Evolutionary conservation across 306 rosid species (phyloP).

Genomic region (Quercus rubra): DNA sequence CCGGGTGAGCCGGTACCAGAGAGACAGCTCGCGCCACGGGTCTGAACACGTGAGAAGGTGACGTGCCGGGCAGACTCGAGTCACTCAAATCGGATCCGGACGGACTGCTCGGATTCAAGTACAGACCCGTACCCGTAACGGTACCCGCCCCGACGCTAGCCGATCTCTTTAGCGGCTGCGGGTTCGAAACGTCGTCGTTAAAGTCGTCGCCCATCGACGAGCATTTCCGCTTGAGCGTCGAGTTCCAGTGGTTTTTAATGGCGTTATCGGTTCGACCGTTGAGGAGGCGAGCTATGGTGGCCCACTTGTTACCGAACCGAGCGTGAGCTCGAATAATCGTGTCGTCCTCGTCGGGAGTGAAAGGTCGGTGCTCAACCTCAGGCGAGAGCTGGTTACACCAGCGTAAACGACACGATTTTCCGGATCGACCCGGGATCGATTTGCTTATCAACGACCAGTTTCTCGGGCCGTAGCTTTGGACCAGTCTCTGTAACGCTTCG

Average conservation of each 20-base stretch:
- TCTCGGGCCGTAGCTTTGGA: conserved; percentile 56
- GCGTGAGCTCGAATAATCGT: conserved; percentile 59
- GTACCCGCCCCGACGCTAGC: conserved; percentile 58
- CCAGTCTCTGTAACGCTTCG: conserved; percentile 54
- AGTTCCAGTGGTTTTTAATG: conserved; percentile 88
- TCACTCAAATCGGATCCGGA: conserved; percentile 80
- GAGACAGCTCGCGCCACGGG: conserved; percentile 18
- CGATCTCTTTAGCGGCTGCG: conserved; percentile 56
- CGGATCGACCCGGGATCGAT: conserved; percentile 79
- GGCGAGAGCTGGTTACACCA: conserved; percentile 97
- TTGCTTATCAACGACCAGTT: conserved; percentile 85
- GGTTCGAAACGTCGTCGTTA: conserved; percentile 24
- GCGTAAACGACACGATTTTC: conserved; percentile 78
- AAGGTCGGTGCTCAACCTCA: conserved; percentile 69
- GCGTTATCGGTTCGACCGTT: conserved; percentile 92
- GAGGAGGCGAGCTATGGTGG: conserved; percentile 72
- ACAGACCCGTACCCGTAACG: conserved; percentile 10
- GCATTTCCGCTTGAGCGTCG: conserved; percentile 78
- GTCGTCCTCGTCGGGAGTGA: conserved; percentile 64
- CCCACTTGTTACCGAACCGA: conserved; percentile 77
- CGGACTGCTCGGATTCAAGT: conserved; percentile 54
- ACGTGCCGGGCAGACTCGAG: conserved; percentile 40
- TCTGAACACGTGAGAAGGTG: conserved; percentile 27
- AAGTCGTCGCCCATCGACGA: conserved; percentile 37
- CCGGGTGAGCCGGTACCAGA: conserved; percentile 5